Evolutionary conservation across 257 asterid species (phyloP), one percentile per base, ranked within the genome.

Genomic region (Leonotis leonurus): DNA sequence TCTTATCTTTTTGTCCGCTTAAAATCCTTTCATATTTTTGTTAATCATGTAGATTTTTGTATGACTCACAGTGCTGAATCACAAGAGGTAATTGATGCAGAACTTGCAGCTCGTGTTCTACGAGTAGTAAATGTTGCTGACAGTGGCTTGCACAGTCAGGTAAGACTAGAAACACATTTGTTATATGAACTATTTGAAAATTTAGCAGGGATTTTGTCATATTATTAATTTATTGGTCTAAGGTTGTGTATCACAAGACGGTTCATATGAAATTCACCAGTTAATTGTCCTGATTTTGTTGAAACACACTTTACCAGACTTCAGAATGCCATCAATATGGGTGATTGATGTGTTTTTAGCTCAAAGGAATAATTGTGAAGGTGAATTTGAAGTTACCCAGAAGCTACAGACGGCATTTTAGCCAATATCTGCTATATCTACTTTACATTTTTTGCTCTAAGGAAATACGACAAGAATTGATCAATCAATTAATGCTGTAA

Each of bases 21-120:
- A 62, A 46, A n/a, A 21, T 50, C 18, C 50, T 33, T 53, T 57
- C 50, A 29, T 32, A 27, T 37, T 64, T 37, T 60, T 32, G 14
- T 57, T 58, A 52, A 60, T 27, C 59, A 59, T 60, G 53, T 72
- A 36, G 68, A 46, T 25, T 27, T 52, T 50, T 67, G 20, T 63
- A 63, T 64, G 39, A 21, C 67, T 72, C 78, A 60, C 84, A 93
- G 99, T 72, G 64, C 55, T 44, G 99, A 93, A 78, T 79, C 95
- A 24, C 97, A 86, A 83, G 99, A 93, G 83, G 81, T 93, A 45
- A 69, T 79, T 62, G 99, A 93, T 79, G 99, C 99, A 14, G 99
- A 93, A 71, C 95, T 93, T 70, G 86, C 99, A 56, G 93, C 95
- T 62, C 97, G 95, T 63, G 97, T 89, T 55, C 69, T 93, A 74